A percentile compares a stretch with the other conserved stretches of the same genome.
Conservation (phyloP, 441 rosid genomes). For the Syzygium syzygioides region DNA sequence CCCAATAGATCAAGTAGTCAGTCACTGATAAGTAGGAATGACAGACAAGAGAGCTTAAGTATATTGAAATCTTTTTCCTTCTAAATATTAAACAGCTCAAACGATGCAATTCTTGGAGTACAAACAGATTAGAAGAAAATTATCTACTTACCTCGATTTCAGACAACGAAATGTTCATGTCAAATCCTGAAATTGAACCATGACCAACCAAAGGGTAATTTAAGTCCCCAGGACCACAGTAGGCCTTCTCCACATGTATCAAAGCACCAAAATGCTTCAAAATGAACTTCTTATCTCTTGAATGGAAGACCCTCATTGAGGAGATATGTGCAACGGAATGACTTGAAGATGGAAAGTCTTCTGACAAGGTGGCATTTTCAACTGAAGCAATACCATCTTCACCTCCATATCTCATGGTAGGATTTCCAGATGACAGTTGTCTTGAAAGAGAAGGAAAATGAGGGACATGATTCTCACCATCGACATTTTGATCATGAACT, state of each 20-base stretch:
- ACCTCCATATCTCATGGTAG: slow-evolving; percentile 24
- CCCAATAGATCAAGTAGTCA: not conserved
- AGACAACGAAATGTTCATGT: slow-evolving; percentile 59
- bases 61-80: not conserved
- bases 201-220: slow-evolving; percentile 60
- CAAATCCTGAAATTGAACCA: slow-evolving; percentile 71
- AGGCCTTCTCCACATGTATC: slow-evolving; percentile 45
- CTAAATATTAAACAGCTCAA: not conserved
- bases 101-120: not conserved
- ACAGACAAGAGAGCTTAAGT: not conserved
- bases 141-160: slow-evolving; percentile 56
- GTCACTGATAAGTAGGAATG: not conserved
- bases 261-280: slow-evolving; percentile 52
- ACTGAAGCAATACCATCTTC: slow-evolving; percentile 27
- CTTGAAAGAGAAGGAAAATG: slow-evolving; percentile 42
- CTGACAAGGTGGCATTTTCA: slow-evolving; percentile 34
- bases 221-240: slow-evolving; percentile 25
- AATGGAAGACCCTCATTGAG: slow-evolving; percentile 19
- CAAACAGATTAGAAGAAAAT: not conserved
- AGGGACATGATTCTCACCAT: slow-evolving; percentile 45
- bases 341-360: slow-evolving; percentile 19
- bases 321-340: slow-evolving; percentile 14
- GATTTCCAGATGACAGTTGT: slow-evolving; percentile 37
- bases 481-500: slow-evolving; percentile 33
- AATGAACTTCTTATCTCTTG: slow-evolving; percentile 45